A percentile compares a stretch with the other conserved stretches of the same genome.
phyloP scores from a whole-genome alignment of 768 basidiomycete genomes.

The Coprinellus micaceus region DNA sequence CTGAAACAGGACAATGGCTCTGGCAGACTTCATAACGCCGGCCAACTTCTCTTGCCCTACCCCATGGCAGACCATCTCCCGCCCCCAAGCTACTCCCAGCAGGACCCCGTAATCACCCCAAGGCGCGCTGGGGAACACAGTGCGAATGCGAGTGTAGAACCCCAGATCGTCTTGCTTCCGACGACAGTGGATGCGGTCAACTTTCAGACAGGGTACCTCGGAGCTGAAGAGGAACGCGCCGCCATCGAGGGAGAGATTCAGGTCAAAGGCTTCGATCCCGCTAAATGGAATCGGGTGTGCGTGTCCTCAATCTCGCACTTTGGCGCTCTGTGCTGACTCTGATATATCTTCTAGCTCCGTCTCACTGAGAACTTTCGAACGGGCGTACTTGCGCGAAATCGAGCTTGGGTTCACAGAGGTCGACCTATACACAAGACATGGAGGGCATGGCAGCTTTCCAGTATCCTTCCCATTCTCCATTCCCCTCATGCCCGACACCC shows the following conservation, averaged over 20 bases:
- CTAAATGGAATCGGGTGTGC: conserved; percentile 67
- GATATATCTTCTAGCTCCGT: conserved; percentile 46
- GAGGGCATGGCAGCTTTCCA: conserved; percentile 41
- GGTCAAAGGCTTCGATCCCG: conserved; percentile 63
- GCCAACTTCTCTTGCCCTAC: conserved; percentile 3
- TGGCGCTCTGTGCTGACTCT: background rate
- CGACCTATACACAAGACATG: conserved; percentile 48
- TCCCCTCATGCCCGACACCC: conserved; percentile 73
- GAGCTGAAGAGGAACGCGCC: conserved; percentile 77
- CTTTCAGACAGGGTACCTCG: conserved; percentile 85
- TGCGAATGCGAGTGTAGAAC: conserved; percentile 23
- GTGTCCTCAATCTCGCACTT: conserved; percentile 36
- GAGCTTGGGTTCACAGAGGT: conserved; percentile 61
- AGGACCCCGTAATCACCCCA: conserved; percentile 29
- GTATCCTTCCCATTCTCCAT: conserved; percentile 77
- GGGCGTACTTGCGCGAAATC: conserved; percentile 55
- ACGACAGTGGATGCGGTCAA: conserved; percentile 61
- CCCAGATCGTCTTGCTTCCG: conserved; percentile 76
- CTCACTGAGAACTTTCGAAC: conserved; percentile 63
- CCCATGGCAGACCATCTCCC: conserved; percentile 44
- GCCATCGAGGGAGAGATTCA: conserved; percentile 87
- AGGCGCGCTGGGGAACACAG: conserved; percentile 13
- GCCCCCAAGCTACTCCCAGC: conserved; percentile 61
- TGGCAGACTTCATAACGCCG: background rate
- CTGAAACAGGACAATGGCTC: conserved; percentile 16